Conservation (phyloP, 208 protist species). For the Leishmania braziliensis region DNA sequence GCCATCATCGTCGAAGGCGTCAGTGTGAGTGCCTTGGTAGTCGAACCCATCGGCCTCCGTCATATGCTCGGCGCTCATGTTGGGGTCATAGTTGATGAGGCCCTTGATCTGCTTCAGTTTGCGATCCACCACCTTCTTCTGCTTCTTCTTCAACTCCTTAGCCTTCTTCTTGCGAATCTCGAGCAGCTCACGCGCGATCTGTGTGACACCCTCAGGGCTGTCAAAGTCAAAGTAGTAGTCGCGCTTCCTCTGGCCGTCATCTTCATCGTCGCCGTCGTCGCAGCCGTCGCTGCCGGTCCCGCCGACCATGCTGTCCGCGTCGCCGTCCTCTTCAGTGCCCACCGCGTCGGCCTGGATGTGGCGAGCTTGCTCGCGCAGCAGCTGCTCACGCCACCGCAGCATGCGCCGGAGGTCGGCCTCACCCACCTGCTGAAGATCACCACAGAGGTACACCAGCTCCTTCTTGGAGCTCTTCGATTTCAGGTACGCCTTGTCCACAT, state of each 20-base stretch:
- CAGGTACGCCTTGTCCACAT: conserved; percentile 78
- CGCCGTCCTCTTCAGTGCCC: conserved; percentile 25
- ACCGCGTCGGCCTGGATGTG: conserved; percentile 17
- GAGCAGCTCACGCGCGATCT: conserved; percentile 87
- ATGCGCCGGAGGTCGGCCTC: conserved; percentile 93
- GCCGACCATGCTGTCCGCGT: conserved; percentile 34
- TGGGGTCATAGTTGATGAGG: conserved; percentile 93
- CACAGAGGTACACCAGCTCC: conserved; percentile 92
- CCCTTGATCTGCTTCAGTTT: conserved; percentile 93
- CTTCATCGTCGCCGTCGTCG: conserved; percentile 33
- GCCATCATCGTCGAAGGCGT: conserved; percentile 25
- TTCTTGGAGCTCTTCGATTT: conserved; percentile 87
- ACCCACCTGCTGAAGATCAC: conserved; percentile 95
- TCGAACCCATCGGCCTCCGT: conserved; percentile 71
- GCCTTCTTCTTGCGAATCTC: conserved; percentile 83
- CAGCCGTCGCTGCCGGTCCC: conserved; percentile 27
- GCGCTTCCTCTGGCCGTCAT: conserved; percentile 32
- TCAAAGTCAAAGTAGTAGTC: conserved; percentile 72
- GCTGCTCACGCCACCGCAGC: conserved; percentile 94
- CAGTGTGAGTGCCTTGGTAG: conserved; percentile 25
- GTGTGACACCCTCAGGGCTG: conserved; percentile 75
- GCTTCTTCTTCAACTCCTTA: conserved; percentile 91
- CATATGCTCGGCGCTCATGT: conserved; percentile 67
- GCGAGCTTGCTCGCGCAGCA: conserved; percentile 69
- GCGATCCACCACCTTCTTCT: conserved; percentile 92